These are phyloP conservation scores for Ceratocystis variospora DNA, from an alignment of 2,329 filamentous ascomycete species.

Conservation along the genomic window DNA sequence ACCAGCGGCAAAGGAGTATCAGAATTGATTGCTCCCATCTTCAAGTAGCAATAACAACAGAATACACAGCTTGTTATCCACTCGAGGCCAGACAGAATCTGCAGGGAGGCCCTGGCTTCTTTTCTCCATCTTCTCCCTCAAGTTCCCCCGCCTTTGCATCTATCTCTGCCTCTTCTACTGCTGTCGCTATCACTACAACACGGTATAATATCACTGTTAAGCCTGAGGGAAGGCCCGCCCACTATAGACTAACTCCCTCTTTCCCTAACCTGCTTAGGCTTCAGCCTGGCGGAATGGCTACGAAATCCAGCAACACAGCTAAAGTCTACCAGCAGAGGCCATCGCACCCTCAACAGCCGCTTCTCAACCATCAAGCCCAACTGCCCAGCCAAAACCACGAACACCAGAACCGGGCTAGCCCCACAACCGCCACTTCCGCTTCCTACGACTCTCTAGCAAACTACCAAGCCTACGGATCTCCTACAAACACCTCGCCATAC, in stretches of 20 bases:
- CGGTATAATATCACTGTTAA: constrained; percentile 6
- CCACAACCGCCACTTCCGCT: constrained; percentile 34
- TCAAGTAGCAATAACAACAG: background rate
- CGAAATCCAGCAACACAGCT: constrained; percentile 20
- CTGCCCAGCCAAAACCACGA: background rate
- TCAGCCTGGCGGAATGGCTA: constrained; percentile 39
- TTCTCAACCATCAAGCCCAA: background rate
- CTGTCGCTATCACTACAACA: background rate
- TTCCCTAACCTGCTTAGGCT: constrained; percentile 45
- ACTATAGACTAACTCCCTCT: constrained; percentile 4
- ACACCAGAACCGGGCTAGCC: constrained; percentile 47
- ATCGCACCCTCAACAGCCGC: background rate
- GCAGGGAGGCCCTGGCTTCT: constrained; percentile 6
- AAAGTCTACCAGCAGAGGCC: constrained; percentile 12
- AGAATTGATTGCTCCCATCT: background rate
- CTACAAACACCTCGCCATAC: constrained; percentile 44
- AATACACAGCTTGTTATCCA: background rate
- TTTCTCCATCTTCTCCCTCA: constrained; percentile 5
- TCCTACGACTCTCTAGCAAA: constrained; percentile 41
- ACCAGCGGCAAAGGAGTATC: background rate
- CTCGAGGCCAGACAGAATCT: constrained; percentile 1
- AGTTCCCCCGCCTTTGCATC: background rate
- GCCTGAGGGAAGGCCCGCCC: constrained; percentile 5
- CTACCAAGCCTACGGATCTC: constrained; percentile 38
- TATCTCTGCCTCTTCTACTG: background rate